Conservation (phyloP, 441 rosid genomes). For the Croton setiger region DNA sequence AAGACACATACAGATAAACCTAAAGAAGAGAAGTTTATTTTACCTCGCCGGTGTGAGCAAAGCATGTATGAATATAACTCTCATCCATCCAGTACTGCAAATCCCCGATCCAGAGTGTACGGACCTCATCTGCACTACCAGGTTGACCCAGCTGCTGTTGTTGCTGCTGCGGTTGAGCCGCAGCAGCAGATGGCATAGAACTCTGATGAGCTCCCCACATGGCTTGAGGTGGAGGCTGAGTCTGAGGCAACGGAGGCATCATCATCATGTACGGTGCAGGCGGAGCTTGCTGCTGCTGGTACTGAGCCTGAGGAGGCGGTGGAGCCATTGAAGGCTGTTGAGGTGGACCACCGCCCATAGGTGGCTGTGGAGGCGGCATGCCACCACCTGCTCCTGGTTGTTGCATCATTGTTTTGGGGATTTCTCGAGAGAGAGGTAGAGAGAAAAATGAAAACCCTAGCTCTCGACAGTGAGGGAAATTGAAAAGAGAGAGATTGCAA, state of each 20-base stretch:
- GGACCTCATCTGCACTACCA: constrained; percentile 43
- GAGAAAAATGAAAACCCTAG: constrained; percentile 25
- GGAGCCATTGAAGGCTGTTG: constrained; percentile 23
- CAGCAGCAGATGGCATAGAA: constrained; percentile 13
- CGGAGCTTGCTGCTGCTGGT: constrained; percentile 29
- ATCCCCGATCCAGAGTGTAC: constrained; percentile 75
- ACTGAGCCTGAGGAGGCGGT: constrained; percentile 39
- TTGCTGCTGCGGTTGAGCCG: constrained; percentile 19
- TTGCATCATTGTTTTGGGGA: constrained; percentile 44
- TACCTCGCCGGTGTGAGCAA: constrained; percentile 62
- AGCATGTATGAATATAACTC: constrained; percentile 38
- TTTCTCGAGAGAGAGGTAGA: background rate
- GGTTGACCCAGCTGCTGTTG: constrained; percentile 38
- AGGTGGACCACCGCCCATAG: constrained; percentile 28
- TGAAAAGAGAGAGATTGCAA: background rate
- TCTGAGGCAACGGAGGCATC: constrained; percentile 39
- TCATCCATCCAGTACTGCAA: constrained; percentile 74
- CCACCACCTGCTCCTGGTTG: constrained; percentile 56
- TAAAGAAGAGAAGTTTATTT: background rate
- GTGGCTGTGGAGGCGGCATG: constrained; percentile 36
- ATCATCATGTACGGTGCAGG: constrained; percentile 57
- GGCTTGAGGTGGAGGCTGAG: constrained; percentile 39
- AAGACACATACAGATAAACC: background rate
- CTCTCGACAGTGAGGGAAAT: constrained; percentile 22
- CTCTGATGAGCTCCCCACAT: constrained; percentile 40